A percentile compares a stretch with the other conserved stretches of the same genome.
Evolutionary conservation across 352 stramenopile genomes (phyloP).

Genomic region (Globisporangium orthogonon): DNA sequence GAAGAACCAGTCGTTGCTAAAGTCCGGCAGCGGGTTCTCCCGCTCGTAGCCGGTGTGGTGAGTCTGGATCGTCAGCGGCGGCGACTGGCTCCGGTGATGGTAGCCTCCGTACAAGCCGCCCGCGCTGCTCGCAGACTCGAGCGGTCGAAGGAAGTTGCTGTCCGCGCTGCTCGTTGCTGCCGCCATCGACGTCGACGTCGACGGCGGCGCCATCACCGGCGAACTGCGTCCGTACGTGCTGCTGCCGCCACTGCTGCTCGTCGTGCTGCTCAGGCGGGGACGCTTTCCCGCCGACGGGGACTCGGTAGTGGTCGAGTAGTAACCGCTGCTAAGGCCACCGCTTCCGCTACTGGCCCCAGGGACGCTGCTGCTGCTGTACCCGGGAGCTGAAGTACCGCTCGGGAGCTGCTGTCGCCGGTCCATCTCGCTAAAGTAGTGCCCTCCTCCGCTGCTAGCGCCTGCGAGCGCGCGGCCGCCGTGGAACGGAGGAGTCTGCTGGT

Average conservation of each 20-base stretch:
- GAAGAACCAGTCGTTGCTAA: conserved; percentile 37
- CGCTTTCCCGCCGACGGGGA: conserved; percentile 14
- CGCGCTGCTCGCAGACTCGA: conserved; percentile 9
- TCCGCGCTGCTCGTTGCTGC: conserved; percentile 1
- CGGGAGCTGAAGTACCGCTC: neutral
- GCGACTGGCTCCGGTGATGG: neutral
- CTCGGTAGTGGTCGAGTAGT: conserved; percentile 9
- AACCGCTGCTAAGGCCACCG: neutral
- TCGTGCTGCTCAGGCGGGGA: conserved; percentile 16
- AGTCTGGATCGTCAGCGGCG: conserved; percentile 10
- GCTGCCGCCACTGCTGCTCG: conserved; percentile 18
- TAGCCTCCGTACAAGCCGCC: conserved; percentile 15
- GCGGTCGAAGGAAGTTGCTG: conserved; percentile 15
- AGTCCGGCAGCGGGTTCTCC: conserved; percentile 42
- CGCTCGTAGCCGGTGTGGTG: conserved; percentile 22
- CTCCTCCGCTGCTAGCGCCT: neutral
- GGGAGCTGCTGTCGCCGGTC: conserved; percentile 12
- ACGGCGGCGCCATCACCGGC: conserved; percentile 6
- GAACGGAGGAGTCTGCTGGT: conserved; percentile 12
- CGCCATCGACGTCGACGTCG: conserved; percentile 3
- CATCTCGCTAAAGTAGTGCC: conserved; percentile 7
- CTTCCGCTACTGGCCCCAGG: conserved; percentile 1
- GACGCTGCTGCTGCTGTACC: neutral
- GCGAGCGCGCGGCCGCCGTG: conserved; percentile 5
- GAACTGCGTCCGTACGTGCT: conserved; percentile 17